Evolutionary conservation across 768 basidiomycete genomes (phyloP).

Genomic region (Candolleomyces eurysporus): DNA sequence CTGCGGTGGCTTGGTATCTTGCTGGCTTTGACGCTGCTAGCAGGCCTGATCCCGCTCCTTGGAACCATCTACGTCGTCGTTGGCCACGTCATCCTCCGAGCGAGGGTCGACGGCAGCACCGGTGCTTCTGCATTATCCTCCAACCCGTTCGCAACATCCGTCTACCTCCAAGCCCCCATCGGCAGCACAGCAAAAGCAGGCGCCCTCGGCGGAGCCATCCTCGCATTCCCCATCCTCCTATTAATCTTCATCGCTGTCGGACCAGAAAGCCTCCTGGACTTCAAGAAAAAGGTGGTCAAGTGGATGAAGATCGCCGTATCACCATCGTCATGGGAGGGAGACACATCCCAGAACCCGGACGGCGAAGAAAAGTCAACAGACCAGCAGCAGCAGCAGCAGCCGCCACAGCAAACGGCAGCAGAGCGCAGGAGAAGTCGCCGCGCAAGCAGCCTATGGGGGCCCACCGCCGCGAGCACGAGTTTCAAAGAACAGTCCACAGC

Average conservation of each 20-base stretch:
- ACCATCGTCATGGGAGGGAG: background rate
- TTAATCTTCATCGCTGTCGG: background rate
- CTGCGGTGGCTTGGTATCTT: background rate
- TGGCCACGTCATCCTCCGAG: slow-evolving; percentile 7
- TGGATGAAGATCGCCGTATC: background rate
- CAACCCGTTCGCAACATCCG: background rate
- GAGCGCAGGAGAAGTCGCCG: background rate
- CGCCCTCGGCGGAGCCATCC: slow-evolving; percentile 7
- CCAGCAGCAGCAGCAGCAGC: background rate
- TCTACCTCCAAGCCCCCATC: background rate
- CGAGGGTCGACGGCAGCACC: background rate
- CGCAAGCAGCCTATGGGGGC: background rate
- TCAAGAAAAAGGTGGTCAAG: background rate
- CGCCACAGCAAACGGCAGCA: background rate
- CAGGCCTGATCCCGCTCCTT: background rate
- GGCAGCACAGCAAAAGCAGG: background rate
- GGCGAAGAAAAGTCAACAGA: background rate
- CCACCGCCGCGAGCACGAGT: background rate
- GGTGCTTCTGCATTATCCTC: background rate
- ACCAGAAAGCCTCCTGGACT: background rate
- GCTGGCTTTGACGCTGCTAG: background rate
- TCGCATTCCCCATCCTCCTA: slow-evolving; percentile 6
- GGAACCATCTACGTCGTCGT: background rate
- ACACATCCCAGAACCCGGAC: background rate
- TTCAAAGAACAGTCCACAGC: background rate